Evolutionary conservation across 495 filamentous ascomycete genomes (phyloP), one percentile per base, ranked within the genome.

Genomic region (Xylaria grammica): DNA sequence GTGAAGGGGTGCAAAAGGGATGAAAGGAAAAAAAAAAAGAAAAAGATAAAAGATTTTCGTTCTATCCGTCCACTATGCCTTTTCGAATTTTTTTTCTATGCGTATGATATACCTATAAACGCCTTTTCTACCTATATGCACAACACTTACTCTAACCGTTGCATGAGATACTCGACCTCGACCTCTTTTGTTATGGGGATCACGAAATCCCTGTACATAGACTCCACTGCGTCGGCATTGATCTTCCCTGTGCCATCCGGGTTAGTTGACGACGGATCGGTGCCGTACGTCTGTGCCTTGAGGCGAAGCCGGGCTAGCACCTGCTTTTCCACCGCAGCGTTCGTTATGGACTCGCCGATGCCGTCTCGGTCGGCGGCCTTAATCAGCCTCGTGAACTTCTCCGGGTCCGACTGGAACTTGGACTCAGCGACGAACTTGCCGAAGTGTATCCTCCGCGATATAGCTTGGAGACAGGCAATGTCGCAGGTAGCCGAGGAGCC

Each of bases 391-490:
- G 92, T 91, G 75, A 93, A 98, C 60, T 73, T 80, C 69, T 94
- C 91, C 30, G 88, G 85, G 68, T 97, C 92, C 62, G 90, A 86
- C 69, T 84, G 86, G 76, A 97, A 99, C 82, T 99, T 99, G n/a
- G 91, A 89, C 82, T 99, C 96, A 11, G 96, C 96, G 4, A 99
- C 96, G 72, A 97, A 97, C 81, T 97, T 99, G 61, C 96, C 96
- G 77, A 97, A 99, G 76, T 99, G 96, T 65, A 99, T 92, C 51
- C 96, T 84, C 19, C 94, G 84, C 46, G 93, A 97, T 11, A 99
- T 81, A 17, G 96, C 91, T 80, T 99, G 96, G 55, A 99, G 79
- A 71, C 91, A 94, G 32, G 84, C 82, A 32, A 99, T 95, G 77
- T 99, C 96, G 74, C 89, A 91, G 0, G 92, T 96, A 0, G 93